Evolutionary conservation across 371 early-diverging fungal genomes (phyloP).

Genomic region (Apophysomyces sp.): DNA sequence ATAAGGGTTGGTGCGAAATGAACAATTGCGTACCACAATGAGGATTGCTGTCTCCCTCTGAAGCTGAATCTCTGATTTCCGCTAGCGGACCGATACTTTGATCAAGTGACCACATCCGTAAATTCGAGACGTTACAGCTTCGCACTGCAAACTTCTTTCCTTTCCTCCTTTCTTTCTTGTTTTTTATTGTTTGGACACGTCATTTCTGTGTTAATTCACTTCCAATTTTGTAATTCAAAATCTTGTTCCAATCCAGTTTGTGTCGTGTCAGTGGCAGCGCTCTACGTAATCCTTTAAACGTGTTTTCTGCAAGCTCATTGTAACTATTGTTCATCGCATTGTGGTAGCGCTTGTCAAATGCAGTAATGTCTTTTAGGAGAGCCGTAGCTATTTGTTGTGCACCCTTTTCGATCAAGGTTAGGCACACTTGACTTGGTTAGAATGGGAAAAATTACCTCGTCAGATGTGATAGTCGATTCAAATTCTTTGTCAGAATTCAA

Average conservation of each 20-base stretch:
- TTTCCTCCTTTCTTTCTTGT: no score
- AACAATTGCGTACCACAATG: no score
- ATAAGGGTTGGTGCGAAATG: no score
- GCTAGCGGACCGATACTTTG: no score
- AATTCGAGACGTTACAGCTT: no score
- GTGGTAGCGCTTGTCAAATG: slow-evolving; percentile 84
- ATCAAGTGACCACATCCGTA: no score
- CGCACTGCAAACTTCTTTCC: no score
- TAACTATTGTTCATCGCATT: slow-evolving; percentile 81
- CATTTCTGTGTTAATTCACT: slow-evolving; percentile 50
- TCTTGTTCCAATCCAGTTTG: slow-evolving; percentile 93
- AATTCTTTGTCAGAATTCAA: slow-evolving; percentile 75
- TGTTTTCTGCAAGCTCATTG: slow-evolving; percentile 74
- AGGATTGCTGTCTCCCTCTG: no score
- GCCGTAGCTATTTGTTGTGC: slow-evolving; percentile 46
- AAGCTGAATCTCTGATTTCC: no score
- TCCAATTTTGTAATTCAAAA: slow-evolving; percentile 62
- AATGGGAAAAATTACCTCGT: slow-evolving; percentile 18
- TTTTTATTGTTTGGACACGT: slow-evolving; percentile 16
- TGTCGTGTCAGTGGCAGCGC: slow-evolving; percentile 89
- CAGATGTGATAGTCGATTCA: slow-evolving; percentile 25
- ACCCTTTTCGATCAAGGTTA: slow-evolving; percentile 37
- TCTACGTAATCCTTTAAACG: slow-evolving; percentile 90
- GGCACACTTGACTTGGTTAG: neutral
- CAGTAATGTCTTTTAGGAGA: slow-evolving; percentile 63